Base-by-base conservation (phyloP, 163 green algal species). In the Prototheca cutis region DNA sequence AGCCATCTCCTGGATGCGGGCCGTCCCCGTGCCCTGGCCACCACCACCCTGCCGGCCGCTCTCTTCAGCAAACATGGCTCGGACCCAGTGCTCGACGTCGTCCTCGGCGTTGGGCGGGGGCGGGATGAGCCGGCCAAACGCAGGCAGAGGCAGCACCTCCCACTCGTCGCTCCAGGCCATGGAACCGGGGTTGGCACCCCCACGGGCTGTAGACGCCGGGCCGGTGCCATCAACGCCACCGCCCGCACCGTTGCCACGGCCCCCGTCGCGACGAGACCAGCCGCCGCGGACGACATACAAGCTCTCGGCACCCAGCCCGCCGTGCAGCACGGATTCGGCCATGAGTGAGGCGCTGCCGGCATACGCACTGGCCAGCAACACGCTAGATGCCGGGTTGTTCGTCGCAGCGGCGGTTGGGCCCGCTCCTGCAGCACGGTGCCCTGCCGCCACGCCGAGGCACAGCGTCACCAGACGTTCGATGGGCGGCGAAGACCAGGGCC, bases 121-220 rank as follows among this genome's bases (percentile, higher is more conserved):
- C 7, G 63, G 63, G n/a, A 70, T 70, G 40, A 70, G 61, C 28
- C 34, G 36, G 1, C 62, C 62, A 19, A 63, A 60, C 10, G 34
- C 34, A 1, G 56, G 48, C 18, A 30, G 45, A 3, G 56, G 51
- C 30, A 71, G 52, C 24, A 66, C 28, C 55, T 71, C 64, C 64
- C 64, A 71, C 3, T 48, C 57, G 23, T 71, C 64, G n/a, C 48
- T 31, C n/a, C n/a, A n/a, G n/a, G n/a, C n/a, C n/a, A n/a, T n/a
- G n/a, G n/a, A n/a, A 32, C 3, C 8, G 39, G n/a, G 55, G 52
- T 17, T n/a, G n/a, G n/a, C n/a, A n/a, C n/a, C n/a, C n/a, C n/a
- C n/a, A n/a, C n/a, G n/a, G n/a, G n/a, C n/a, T n/a, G n/a, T n/a
- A n/a, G n/a, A n/a, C n/a, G n/a, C n/a, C n/a, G n/a, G n/a, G n/a